phyloP scores from a whole-genome alignment of 1,284 basidiomycete species.

The Ceratobasidium sp. region DNA sequence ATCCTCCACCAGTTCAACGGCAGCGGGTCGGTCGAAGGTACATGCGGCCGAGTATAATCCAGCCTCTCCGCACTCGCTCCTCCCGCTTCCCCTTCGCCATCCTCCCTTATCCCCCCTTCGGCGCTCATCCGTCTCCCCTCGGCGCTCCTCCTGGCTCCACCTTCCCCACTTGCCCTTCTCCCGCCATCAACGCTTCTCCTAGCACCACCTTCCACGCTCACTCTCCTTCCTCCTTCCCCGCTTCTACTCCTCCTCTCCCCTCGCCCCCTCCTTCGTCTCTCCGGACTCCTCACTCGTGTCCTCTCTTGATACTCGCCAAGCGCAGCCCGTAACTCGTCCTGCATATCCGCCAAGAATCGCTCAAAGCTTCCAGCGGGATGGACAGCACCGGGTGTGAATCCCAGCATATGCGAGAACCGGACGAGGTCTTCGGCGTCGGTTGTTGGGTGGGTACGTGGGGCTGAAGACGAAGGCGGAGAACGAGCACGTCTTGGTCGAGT shows the following conservation, averaged over 20 bases:
- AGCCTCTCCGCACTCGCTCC: slow-evolving; percentile 30
- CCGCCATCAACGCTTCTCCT: too few species aligned
- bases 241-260: neutral
- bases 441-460: slow-evolving; percentile 6
- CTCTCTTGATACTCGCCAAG: slow-evolving; percentile 56
- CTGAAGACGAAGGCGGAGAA: neutral
- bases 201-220: slow-evolving; percentile 53
- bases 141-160: neutral
- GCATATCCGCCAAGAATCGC: slow-evolving; percentile 79
- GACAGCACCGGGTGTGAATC: slow-evolving; percentile 38
- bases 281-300: slow-evolving; percentile 22
- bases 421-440: slow-evolving; percentile 39
- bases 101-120: neutral
- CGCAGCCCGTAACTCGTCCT: slow-evolving; percentile 73
- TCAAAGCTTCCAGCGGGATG: slow-evolving; percentile 65
- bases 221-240: neutral
- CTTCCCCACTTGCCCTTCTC: neutral
- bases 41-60: slow-evolving; percentile 29
- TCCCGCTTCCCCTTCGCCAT: too few species aligned
- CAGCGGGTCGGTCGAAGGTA: slow-evolving; percentile 32
- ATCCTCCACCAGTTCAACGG: slow-evolving; percentile 79
- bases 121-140: slow-evolving; percentile 48
- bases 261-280: neutral
- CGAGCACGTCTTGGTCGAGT: slow-evolving; percentile 15
- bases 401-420: slow-evolving; percentile 43